Evolutionary conservation across 169 alveolate genomes (phyloP).

Genomic region (Plasmodium fragile): DNA sequence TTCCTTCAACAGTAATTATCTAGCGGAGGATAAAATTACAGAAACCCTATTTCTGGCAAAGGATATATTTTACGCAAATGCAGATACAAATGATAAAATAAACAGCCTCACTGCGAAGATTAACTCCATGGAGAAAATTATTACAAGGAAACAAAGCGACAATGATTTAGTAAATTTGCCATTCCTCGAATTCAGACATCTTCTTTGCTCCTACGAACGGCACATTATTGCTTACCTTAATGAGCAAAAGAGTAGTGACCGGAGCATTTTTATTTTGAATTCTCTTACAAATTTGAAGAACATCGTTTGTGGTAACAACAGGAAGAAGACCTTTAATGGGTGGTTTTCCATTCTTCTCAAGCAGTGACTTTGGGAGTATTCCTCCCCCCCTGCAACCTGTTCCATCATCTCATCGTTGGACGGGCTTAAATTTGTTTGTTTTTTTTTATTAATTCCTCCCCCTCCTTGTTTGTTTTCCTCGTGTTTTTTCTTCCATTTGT

Average conservation of each 20-base stretch:
- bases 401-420: neutral
- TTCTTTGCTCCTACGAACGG: slow-evolving; percentile 31
- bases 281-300: slow-evolving; percentile 32
- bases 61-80: slow-evolving; percentile 36
- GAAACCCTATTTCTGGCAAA: slow-evolving; percentile 57
- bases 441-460: no score
- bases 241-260: slow-evolving; percentile 40
- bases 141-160: slow-evolving; percentile 15
- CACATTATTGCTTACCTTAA: slow-evolving; percentile 21
- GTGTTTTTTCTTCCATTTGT: neutral
- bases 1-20: slow-evolving; percentile 53
- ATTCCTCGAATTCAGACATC: slow-evolving; percentile 13
- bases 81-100: slow-evolving; percentile 29
- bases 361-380: neutral
- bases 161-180: neutral
- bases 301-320: neutral
- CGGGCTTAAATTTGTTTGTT: neutral
- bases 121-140: slow-evolving; percentile 8
- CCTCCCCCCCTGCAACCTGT: neutral
- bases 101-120: slow-evolving; percentile 22
- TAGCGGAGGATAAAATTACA: slow-evolving; percentile 63
- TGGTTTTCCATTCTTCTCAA: slow-evolving; percentile 68
- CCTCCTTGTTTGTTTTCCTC: neutral
- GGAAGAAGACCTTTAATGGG: slow-evolving; percentile 35
- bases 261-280: slow-evolving; percentile 35